Evolutionary conservation across 768 basidiomycete genomes (phyloP).

Genomic region (Favolaschia claudopus): DNA sequence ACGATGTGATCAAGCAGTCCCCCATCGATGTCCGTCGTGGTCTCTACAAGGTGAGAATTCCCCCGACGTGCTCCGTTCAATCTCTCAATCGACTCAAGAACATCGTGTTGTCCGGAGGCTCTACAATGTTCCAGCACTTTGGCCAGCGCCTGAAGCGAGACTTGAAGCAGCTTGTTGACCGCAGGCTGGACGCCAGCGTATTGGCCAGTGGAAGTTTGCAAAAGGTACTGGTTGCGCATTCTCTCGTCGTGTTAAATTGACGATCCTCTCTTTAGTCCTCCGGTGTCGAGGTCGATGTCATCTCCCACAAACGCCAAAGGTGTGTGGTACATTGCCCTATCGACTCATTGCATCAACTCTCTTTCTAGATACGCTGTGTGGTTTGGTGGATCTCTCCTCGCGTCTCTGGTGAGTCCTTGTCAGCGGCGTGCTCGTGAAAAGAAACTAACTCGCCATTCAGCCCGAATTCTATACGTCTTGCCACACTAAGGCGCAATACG

Average conservation of each 20-base stretch:
- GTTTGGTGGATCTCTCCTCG: slow-evolving; percentile 96
- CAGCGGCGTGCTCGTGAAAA: neutral
- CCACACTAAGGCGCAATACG: slow-evolving; percentile 94
- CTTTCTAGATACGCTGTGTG: slow-evolving; percentile 85
- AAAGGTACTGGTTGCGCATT: slow-evolving; percentile 55
- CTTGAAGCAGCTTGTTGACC: slow-evolving; percentile 92
- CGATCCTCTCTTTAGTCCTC: slow-evolving; percentile 76
- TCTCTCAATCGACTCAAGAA: slow-evolving; percentile 59
- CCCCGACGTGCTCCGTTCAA: neutral
- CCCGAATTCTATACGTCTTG: slow-evolving; percentile 96
- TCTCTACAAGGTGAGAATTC: slow-evolving; percentile 79
- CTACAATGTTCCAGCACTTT: slow-evolving; percentile 99
- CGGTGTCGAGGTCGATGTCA: slow-evolving; percentile 97
- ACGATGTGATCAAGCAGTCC: slow-evolving; percentile 92
- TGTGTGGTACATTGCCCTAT: slow-evolving; percentile 40
- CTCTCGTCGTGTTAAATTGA: neutral
- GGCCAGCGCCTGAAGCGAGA: slow-evolving; percentile 97
- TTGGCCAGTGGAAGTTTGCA: slow-evolving; percentile 75
- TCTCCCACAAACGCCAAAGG: slow-evolving; percentile 97
- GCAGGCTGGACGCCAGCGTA: slow-evolving; percentile 81
- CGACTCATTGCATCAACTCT: slow-evolving; percentile 1
- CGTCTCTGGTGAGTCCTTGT: slow-evolving; percentile 74
- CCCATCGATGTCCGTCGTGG: slow-evolving; percentile 98
- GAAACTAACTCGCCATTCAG: slow-evolving; percentile 44
- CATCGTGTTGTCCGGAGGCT: slow-evolving; percentile 96